Percentiles rank a stretch among this genome's conserved stretches.
Evolutionary conservation across 169 alveolate genomes (phyloP).

Genomic region (Theileria orientalis): DNA sequence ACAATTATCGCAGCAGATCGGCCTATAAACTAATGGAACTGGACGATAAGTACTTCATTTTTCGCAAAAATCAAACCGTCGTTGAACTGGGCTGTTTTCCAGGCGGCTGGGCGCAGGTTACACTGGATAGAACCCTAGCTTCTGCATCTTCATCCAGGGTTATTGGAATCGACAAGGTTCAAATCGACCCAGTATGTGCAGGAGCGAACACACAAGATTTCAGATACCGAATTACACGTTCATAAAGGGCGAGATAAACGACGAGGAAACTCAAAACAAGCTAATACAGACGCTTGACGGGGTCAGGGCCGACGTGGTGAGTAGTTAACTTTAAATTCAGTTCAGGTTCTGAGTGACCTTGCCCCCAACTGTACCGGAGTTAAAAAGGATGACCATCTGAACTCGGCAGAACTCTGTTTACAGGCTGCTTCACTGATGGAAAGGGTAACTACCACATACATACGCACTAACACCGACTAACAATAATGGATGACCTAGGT

Average conservation of each 20-base stretch:
- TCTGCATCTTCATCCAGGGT: conserved; percentile 57
- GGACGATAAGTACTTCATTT: conserved; percentile 70
- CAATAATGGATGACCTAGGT: no score
- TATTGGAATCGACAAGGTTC: conserved; percentile 56
- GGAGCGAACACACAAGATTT: conserved; percentile 35
- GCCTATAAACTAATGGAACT: conserved; percentile 75
- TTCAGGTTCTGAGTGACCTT: conserved; percentile 69
- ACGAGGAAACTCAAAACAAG: conserved; percentile 63
- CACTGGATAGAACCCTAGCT: conserved; percentile 68
- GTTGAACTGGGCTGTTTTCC: conserved; percentile 79
- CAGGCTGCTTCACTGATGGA: conserved; percentile 76
- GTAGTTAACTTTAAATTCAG: neutral
- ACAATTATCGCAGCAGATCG: conserved; percentile 79
- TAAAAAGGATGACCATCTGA: conserved; percentile 76
- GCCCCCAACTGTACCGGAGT: conserved; percentile 76
- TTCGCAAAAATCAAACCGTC: conserved; percentile 70
- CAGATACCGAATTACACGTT: conserved; percentile 70
- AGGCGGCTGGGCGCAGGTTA: conserved; percentile 81
- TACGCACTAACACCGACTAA: no score
- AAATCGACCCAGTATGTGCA: conserved; percentile 65
- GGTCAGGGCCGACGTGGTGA: conserved; percentile 70
- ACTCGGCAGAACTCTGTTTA: conserved; percentile 75
- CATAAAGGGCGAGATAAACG: conserved; percentile 75
- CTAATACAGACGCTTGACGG: conserved; percentile 53
- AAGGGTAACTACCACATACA: conserved; percentile 13